These are phyloP conservation scores for Daldinia decipiens DNA, from an alignment of 495 filamentous ascomycete species.

Conservation along the genomic window DNA sequence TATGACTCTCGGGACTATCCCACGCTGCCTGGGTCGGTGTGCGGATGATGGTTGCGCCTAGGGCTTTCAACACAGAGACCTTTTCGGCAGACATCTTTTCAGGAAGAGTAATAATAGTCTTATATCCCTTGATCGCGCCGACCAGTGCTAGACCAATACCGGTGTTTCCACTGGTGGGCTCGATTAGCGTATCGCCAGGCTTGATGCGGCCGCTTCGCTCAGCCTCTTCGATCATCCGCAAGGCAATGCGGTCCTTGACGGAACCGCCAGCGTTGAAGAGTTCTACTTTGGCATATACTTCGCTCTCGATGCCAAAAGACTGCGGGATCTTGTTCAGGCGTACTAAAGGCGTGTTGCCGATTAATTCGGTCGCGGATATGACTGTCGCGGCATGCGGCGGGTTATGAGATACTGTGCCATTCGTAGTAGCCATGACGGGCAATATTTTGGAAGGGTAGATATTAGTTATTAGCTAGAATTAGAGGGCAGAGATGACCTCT, in stretches of 20 bases:
- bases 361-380: slow-evolving; percentile 65
- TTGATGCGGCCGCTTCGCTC: slow-evolving; percentile 92
- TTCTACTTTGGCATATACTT: slow-evolving; percentile 94
- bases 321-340: slow-evolving; percentile 91
- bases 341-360: slow-evolving; percentile 95
- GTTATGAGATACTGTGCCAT: slow-evolving; percentile 37
- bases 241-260: slow-evolving; percentile 96
- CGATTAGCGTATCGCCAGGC: slow-evolving; percentile 95
- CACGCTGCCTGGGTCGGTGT: slow-evolving; percentile 96
- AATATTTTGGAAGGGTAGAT: neutral
- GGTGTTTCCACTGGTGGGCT: slow-evolving; percentile 98
- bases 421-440: slow-evolving; percentile 32
- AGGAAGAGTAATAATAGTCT: slow-evolving; percentile 96
- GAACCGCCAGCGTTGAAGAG: slow-evolving; percentile 98
- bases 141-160: slow-evolving; percentile 96
- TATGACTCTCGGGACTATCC: slow-evolving; percentile 95
- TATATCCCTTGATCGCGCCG: slow-evolving; percentile 95
- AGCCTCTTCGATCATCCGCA: slow-evolving; percentile 97
- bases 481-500: neutral
- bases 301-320: slow-evolving; percentile 85
- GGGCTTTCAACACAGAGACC: slow-evolving; percentile 88
- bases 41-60: slow-evolving; percentile 96
- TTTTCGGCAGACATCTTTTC: slow-evolving; percentile 99
- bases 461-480: slow-evolving; percentile 22
- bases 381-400: slow-evolving; percentile 45